Conservation (phyloP, 2,329 filamentous ascomycete genomes). For the Aspergillus ochraceoroseus region DNA sequence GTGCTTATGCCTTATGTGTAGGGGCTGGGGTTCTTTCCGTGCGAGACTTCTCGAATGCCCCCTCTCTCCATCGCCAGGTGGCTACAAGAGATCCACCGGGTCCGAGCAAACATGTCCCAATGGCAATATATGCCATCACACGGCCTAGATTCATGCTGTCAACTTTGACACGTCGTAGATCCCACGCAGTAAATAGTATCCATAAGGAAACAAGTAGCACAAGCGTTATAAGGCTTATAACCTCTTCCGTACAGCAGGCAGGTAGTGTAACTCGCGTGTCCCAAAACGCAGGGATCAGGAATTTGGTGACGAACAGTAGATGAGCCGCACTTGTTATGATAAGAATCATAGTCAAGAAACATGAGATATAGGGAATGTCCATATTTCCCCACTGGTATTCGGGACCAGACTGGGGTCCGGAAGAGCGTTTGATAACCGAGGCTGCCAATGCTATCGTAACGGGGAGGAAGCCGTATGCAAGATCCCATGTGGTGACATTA, state of each 20-base stretch:
- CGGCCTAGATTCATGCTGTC: not conserved
- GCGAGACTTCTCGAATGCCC: constrained; percentile 3
- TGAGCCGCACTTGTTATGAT: not conserved
- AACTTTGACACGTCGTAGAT: constrained; percentile 6
- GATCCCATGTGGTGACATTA: not conserved
- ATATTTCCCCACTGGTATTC: constrained; percentile 3
- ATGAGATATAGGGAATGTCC: not conserved
- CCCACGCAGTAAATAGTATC: constrained; percentile 5
- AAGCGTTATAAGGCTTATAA: not conserved
- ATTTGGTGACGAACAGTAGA: not conserved
- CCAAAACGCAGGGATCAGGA: not conserved
- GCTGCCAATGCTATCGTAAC: not conserved
- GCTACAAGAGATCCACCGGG: constrained; percentile 1
- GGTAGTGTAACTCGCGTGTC: not conserved
- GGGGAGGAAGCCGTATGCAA: not conserved
- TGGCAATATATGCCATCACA: not conserved
- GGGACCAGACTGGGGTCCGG: not conserved
- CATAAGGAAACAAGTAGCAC: not conserved
- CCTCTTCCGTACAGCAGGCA: not conserved
- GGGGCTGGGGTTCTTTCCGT: not conserved
- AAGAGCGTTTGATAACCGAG: not conserved
- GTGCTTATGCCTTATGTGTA: too few relatives aligned
- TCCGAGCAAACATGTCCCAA: not conserved
- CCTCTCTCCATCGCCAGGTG: constrained; percentile 6
- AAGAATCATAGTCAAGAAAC: not conserved